Conservation (phyloP, 805 yeast genomes). For the Pichia manshurica region DNA sequence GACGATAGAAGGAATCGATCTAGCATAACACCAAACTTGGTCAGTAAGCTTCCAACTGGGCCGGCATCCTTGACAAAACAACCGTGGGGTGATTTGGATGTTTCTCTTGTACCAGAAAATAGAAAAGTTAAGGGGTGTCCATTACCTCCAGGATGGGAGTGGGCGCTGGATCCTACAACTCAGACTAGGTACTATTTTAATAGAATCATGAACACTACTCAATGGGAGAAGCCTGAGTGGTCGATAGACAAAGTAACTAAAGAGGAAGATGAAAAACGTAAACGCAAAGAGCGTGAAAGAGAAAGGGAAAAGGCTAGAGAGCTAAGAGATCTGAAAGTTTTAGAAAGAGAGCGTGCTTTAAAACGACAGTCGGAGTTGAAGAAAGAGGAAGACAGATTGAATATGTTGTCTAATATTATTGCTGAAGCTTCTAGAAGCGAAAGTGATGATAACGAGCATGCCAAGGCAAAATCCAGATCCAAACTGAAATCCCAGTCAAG, state of each 20-base stretch:
- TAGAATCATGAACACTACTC: conserved; percentile 39
- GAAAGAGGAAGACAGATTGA: conserved; percentile 22
- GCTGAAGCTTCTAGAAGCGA: conserved; percentile 23
- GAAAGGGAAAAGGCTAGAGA: conserved; percentile 27
- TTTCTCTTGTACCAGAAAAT: conserved; percentile 17
- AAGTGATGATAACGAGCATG: not conserved
- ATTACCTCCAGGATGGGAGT: conserved; percentile 64
- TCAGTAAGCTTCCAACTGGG: conserved; percentile 10
- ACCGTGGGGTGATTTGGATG: conserved; percentile 20
- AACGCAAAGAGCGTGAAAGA: conserved; percentile 14
- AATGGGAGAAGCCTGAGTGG: conserved; percentile 55
- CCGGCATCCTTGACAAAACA: conserved; percentile 9
- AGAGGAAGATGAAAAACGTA: conserved; percentile 10
- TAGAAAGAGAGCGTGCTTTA: conserved; percentile 33
- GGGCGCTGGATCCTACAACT: conserved; percentile 42
- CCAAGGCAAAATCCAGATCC: conserved; percentile 4
- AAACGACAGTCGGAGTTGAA: conserved; percentile 25
- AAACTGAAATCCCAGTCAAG: not conserved
- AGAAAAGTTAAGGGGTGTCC: conserved; percentile 27
- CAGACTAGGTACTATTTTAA: conserved; percentile 51
- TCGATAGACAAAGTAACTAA: not conserved
- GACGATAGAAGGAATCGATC: conserved; percentile 24
- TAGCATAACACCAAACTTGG: conserved; percentile 3
- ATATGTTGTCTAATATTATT: conserved; percentile 26
- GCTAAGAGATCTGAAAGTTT: conserved; percentile 24